These are phyloP conservation scores for Ophiostoma pallidulum DNA, from an alignment of 2,329 filamentous ascomycete species.

Conservation along the genomic window DNA sequence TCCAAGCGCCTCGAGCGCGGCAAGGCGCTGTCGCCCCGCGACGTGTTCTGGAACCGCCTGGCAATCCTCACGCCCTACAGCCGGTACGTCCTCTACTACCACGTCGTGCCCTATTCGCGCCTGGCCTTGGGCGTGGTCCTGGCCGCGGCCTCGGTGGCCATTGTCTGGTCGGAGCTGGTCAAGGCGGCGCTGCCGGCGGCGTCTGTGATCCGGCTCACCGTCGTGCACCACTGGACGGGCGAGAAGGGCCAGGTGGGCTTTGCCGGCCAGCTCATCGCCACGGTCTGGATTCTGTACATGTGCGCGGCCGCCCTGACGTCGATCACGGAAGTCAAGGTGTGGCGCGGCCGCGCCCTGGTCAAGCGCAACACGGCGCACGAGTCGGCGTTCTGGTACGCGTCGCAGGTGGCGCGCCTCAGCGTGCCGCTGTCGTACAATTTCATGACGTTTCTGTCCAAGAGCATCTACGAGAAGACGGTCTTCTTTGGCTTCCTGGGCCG, in stretches of 20 bases:
- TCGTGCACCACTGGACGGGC: constrained; percentile 66
- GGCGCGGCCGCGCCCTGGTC: constrained; percentile 88
- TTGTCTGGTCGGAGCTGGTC: constrained; percentile 90
- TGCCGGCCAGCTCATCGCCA: constrained; percentile 73
- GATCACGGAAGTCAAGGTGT: constrained; percentile 90
- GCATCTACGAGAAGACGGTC: constrained; percentile 64
- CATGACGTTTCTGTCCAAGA: constrained; percentile 70
- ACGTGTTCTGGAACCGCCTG: constrained; percentile 43
- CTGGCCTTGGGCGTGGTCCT: constrained; percentile 58
- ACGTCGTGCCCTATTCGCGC: constrained; percentile 60
- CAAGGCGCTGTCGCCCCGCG: constrained; percentile 41
- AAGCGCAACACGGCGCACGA: constrained; percentile 86
- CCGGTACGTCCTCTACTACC: constrained; percentile 67
- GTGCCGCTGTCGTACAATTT: constrained; percentile 96
- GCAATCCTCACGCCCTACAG: constrained; percentile 69
- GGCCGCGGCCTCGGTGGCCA: constrained; percentile 64
- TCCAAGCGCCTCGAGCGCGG: constrained; percentile 75
- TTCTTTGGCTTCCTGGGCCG: constrained; percentile 83
- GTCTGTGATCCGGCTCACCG: constrained; percentile 57
- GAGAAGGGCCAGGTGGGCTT: constrained; percentile 71
- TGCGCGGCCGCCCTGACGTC: constrained; percentile 78
- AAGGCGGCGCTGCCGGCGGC: constrained; percentile 70
- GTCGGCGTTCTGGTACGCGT: constrained; percentile 90
- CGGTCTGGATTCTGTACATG: constrained; percentile 94
- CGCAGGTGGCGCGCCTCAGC: constrained; percentile 84